phyloP scores from a whole-genome alignment of 2,329 filamentous ascomycete species.

The Sarocladium oryzae region DNA sequence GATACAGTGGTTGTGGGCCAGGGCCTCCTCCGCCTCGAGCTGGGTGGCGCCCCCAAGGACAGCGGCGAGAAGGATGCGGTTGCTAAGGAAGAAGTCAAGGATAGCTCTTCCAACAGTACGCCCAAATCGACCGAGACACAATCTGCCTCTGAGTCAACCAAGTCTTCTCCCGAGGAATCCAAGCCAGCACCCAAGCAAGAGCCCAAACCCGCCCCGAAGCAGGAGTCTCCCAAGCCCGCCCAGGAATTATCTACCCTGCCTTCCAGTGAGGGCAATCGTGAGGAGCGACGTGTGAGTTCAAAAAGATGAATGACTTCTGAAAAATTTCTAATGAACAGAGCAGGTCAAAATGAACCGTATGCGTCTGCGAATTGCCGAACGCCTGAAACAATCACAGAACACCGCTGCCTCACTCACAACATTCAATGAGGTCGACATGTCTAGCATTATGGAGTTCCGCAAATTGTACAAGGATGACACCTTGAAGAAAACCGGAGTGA shows the following conservation, averaged over 20 bases:
- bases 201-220: constrained; percentile 21
- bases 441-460: constrained; percentile 91
- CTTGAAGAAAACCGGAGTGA: constrained; percentile 91
- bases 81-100: constrained; percentile 21
- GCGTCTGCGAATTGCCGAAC: constrained; percentile 94
- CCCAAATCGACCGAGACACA: constrained; percentile 22
- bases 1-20: constrained; percentile 94
- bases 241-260: constrained; percentile 15
- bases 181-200: constrained; percentile 29
- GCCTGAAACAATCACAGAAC: constrained; percentile 98
- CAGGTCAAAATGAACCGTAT: constrained; percentile 99
- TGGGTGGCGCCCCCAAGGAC: constrained; percentile 50
- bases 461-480: constrained; percentile 96
- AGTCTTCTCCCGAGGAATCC: constrained; percentile 23
- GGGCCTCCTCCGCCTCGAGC: constrained; percentile 78
- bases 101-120: constrained; percentile 13
- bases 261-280: constrained; percentile 59
- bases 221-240: constrained; percentile 17
- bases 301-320: too few species aligned
- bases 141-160: constrained; percentile 28
- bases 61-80: constrained; percentile 26
- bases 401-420: constrained; percentile 95
- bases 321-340: too few species aligned
- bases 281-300: constrained; percentile 74
- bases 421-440: constrained; percentile 99